Base-by-base conservation (phyloP, 768 basidiomycete genomes). In the Artomyces pyxidatus region DNA sequence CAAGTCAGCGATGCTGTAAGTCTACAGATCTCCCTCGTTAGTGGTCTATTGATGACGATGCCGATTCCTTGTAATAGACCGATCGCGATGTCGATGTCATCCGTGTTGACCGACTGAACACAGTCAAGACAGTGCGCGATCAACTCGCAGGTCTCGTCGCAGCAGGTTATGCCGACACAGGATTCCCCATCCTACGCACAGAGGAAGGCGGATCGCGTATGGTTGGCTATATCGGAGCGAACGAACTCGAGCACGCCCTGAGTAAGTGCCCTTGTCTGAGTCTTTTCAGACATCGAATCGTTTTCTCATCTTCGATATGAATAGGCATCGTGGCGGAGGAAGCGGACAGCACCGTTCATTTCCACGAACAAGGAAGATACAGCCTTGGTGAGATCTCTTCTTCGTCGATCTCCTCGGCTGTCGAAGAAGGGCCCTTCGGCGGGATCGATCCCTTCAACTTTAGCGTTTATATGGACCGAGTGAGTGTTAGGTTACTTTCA, bases 201-300 rank as follows among this genome's bases (percentile, higher is more conserved):
- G 80, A 74, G 6, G 27, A 69, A 14, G 72, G 69, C 7, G 76
- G 76, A 17, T 56, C 74, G 58, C 76, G 88, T 32, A 76, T 96
- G 73, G 75, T 89, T 30, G 96, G 93, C 6, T 94, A 94, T 63
- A 85, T 98, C 51, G 91, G 92, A 0, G 78, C 82, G 25, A 94
- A 85, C 58, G 96, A 99, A 65, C 77, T 99, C 12, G 92, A 96
- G 59, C 92, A 98, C 65, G 93, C 90, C 5, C 69, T 99, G 4
- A 77, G 88, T 91, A 64, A 47, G 82, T 73, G 11, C 19, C 25
- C 47, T 25, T 37, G 22, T n/a, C n/a, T n/a, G n/a, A n/a, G n/a
- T 47, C 40, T n/a, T 48, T 9, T 16, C 26, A n/a, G 17, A 38
- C 17, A 28, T 28, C 21, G 17, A 27, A 26, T 32, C 32, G 25